Evolutionary conservation across 768 basidiomycete species (phyloP).

Genomic region (Xerocomellus intermedius): DNA sequence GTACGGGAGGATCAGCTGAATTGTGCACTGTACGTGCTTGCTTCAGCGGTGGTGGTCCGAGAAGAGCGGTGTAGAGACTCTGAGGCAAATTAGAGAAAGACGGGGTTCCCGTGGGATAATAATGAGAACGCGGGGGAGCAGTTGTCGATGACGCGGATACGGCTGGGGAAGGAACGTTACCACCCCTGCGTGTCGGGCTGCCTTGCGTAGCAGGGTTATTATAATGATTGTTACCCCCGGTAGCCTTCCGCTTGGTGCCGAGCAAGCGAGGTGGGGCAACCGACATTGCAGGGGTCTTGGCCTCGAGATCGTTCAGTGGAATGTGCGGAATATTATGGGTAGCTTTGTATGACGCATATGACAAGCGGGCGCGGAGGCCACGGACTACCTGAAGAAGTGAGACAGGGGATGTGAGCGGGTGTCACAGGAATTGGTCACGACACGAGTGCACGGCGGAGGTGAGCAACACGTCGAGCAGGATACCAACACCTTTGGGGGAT

Average conservation of each 20-base stretch:
- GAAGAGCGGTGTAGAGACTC: constrained; percentile 70
- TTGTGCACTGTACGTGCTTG: constrained; percentile 80
- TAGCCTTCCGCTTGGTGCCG: constrained; percentile 57
- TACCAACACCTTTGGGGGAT: constrained; percentile 2
- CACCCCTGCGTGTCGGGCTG: constrained; percentile 36
- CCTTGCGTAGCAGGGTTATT: constrained; percentile 52
- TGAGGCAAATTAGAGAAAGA: constrained; percentile 45
- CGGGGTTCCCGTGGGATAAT: constrained; percentile 39
- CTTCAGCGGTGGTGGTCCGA: constrained; percentile 74
- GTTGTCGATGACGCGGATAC: constrained; percentile 25
- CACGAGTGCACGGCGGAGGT: constrained; percentile 4
- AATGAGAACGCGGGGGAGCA: constrained; percentile 41
- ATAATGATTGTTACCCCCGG: constrained; percentile 43
- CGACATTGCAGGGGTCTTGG: constrained; percentile 47
- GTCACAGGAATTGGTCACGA: constrained; percentile 8
- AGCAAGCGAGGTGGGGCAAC: constrained; percentile 51
- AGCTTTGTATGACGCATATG: constrained; percentile 85
- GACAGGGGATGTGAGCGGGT: constrained; percentile 31
- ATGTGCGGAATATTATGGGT: constrained; percentile 66
- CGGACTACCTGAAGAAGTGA: constrained; percentile 64
- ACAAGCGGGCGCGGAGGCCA: constrained; percentile 73
- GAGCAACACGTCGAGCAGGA: neutral
- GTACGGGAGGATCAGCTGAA: constrained; percentile 63
- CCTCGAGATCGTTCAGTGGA: constrained; percentile 70
- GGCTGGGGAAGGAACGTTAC: constrained; percentile 44